These are phyloP conservation scores for Ustilaginoidea virens DNA, from an alignment of 2,329 filamentous ascomycete genomes.

Conservation along the genomic window DNA sequence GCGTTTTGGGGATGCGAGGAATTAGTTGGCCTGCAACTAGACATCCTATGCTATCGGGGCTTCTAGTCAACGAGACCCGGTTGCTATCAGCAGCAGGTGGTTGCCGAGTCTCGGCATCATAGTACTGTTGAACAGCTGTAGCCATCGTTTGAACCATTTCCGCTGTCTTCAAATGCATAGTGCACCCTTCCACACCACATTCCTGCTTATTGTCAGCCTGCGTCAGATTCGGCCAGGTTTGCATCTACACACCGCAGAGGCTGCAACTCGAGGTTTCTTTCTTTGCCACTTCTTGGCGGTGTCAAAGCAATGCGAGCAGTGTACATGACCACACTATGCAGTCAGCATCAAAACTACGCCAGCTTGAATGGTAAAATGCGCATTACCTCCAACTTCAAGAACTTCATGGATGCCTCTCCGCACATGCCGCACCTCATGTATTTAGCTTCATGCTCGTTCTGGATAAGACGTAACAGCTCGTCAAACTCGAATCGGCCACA, in stretches of 20 bases:
- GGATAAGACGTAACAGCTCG: conserved; percentile 4
- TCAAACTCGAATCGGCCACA: conserved; percentile 9
- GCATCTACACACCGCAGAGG: not conserved
- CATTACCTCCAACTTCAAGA: no score
- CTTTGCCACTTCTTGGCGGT: no score
- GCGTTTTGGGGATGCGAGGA: conserved; percentile 2
- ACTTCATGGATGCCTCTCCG: rapidly evolving
- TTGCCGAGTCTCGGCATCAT: not conserved
- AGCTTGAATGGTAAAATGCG: no score
- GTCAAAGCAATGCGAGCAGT: conserved; percentile 15
- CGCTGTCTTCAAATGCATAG: rapidly evolving
- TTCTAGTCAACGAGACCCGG: conserved; percentile 3
- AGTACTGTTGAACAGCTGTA: not conserved
- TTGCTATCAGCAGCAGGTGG: conserved; percentile 13
- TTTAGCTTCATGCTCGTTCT: conserved; percentile 5
- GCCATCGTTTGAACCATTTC: conserved; percentile 3
- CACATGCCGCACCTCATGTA: conserved; percentile 6
- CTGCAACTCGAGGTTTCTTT: not conserved
- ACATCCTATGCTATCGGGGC: conserved; percentile 6
- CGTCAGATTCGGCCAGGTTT: no score
- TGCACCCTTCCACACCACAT: conserved; percentile 1
- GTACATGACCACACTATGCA: conserved; percentile 18
- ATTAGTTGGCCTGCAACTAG: conserved; percentile 9
- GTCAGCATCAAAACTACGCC: conserved; percentile 2
- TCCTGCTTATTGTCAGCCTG: no score